These are phyloP conservation scores for Penicillium pancosmium DNA, from an alignment of 495 filamentous ascomycete genomes.

Conservation along the genomic window DNA sequence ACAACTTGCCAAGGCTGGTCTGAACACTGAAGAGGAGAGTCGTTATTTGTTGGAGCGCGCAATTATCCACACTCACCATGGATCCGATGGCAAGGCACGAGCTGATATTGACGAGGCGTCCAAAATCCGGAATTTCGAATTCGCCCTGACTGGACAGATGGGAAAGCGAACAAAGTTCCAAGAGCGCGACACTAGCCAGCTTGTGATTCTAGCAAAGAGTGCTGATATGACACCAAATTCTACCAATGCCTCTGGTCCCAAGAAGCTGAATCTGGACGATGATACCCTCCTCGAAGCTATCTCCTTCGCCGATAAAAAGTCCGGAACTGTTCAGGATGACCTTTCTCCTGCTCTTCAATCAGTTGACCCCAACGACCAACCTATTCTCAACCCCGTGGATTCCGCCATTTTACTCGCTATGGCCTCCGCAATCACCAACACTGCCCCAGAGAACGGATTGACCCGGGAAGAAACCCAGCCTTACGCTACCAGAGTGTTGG, in stretches of 20 bases:
- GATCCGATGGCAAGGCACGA: constrained; percentile 74
- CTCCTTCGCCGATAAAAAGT: constrained; percentile 64
- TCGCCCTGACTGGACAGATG: constrained; percentile 80
- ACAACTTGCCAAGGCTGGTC: constrained; percentile 44
- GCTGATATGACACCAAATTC: constrained; percentile 28
- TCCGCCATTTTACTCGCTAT: constrained; percentile 80
- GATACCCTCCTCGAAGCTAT: constrained; percentile 92
- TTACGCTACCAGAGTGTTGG: constrained; percentile 84
- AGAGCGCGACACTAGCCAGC: constrained; percentile 82
- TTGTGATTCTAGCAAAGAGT: constrained; percentile 90
- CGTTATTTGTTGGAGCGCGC: constrained; percentile 80
- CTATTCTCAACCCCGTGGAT: constrained; percentile 79
- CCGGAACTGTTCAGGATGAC: constrained; percentile 48
- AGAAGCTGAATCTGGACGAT: constrained; percentile 77
- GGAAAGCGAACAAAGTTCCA: constrained; percentile 95
- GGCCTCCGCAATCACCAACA: constrained; percentile 86
- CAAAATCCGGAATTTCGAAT: constrained; percentile 67
- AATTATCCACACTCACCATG: constrained; percentile 81
- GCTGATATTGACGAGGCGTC: constrained; percentile 70
- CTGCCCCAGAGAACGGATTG: constrained; percentile 76
- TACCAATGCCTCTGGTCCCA: constrained; percentile 50
- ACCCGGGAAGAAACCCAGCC: constrained; percentile 92
- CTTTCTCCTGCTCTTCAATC: constrained; percentile 62
- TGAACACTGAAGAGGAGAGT: constrained; percentile 51
- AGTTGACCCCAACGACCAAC: constrained; percentile 78